Conservation (phyloP, 163 green algal genomes). For the Chlorella variabilis region DNA sequence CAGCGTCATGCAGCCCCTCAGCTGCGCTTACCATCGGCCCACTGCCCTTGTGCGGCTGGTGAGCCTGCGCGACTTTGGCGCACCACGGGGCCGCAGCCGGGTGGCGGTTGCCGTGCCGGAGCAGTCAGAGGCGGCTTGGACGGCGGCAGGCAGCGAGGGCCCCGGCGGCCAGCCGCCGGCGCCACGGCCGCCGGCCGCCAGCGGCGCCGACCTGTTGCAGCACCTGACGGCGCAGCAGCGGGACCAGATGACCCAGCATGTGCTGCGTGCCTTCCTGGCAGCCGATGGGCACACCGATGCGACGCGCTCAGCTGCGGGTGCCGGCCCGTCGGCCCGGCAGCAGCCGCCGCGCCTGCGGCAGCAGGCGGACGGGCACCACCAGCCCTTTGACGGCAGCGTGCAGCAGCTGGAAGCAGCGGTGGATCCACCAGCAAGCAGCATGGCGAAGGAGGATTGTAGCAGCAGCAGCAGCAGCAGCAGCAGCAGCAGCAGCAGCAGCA, state of each 20-base stretch:
- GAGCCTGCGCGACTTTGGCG: neutral
- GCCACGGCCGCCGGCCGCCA: neutral
- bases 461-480: neutral
- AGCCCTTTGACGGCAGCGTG: neutral
- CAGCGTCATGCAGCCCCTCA: neutral
- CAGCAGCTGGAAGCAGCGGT: slow-evolving; percentile 1
- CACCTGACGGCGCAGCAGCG: neutral
- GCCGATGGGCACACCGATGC: neutral
- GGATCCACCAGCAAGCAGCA: too few species aligned
- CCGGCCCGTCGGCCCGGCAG: too few species aligned
- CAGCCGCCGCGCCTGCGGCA: too few species aligned
- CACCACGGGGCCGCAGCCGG: neutral
- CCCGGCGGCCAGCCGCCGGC: neutral
- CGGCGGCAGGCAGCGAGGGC: neutral
- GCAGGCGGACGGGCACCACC: too few species aligned
- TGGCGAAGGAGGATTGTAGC: too few species aligned
- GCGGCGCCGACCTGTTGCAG: neutral
- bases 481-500: neutral
- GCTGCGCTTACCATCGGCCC: neutral
- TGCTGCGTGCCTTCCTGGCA: slow-evolving; percentile 6
- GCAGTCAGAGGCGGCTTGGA: neutral
- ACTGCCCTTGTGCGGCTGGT: neutral
- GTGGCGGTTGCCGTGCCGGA: neutral
- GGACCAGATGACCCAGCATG: neutral
- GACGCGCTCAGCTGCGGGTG: too few species aligned